Evolutionary conservation across 2,329 filamentous ascomycete species (phyloP).

Genomic region (Fusarium compactum): DNA sequence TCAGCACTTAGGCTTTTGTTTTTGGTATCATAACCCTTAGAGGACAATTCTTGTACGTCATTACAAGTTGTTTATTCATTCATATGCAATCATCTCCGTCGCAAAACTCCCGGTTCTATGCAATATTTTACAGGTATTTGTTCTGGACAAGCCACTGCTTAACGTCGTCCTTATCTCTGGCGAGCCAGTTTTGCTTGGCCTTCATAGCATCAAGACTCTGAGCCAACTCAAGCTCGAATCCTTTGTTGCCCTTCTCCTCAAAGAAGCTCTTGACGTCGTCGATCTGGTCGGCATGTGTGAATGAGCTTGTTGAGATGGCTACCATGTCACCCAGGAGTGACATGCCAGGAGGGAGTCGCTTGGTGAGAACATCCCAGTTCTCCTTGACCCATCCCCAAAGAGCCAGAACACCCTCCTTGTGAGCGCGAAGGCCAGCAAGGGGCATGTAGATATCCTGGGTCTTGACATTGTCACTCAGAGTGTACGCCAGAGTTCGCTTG

Average conservation of each 20-base stretch:
- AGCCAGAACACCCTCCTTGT: conserved; percentile 81
- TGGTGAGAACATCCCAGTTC: conserved; percentile 87
- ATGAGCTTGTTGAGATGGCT: conserved; percentile 82
- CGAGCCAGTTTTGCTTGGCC: conserved; percentile 75
- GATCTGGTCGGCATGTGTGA: conserved; percentile 81
- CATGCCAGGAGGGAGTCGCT: conserved; percentile 86
- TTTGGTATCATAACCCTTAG: neutral
- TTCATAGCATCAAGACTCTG: conserved; percentile 88
- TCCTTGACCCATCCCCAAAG: conserved; percentile 86
- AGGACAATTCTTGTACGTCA: neutral
- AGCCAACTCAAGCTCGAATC: conserved; percentile 89
- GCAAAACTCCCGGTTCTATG: neutral
- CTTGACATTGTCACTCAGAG: conserved; percentile 85
- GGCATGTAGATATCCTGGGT: conserved; percentile 96
- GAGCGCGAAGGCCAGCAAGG: conserved; percentile 80
- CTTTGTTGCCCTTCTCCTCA: conserved; percentile 79
- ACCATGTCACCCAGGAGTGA: conserved; percentile 89
- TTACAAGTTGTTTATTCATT: conserved; percentile 12
- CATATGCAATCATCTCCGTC: neutral
- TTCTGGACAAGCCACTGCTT: conserved; percentile 61
- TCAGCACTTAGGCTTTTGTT: neutral
- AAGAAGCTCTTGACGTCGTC: conserved; percentile 86
- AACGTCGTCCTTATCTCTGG: conserved; percentile 77
- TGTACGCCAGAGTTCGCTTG: conserved; percentile 79
- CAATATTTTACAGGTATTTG: conserved; percentile 44